phyloP scores from a whole-genome alignment of 176 grass and related monocot genomes.

The Rhynchospora pubera region DNA sequence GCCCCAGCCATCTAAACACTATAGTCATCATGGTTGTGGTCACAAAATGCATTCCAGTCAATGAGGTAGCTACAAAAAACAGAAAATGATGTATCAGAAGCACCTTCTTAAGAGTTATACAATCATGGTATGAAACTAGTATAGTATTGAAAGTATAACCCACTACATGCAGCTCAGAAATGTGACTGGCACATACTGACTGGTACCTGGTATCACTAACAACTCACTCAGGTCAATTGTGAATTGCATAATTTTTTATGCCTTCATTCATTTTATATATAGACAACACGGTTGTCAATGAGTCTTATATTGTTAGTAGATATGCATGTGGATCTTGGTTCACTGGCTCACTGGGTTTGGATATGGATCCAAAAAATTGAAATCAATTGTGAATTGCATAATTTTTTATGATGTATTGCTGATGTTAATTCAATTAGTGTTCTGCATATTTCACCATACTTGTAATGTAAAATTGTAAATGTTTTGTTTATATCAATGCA shows the following conservation, averaged over 20 bases:
- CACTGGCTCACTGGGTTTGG: neutral
- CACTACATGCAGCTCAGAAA: neutral
- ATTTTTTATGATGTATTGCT: neutral
- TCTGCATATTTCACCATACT: neutral
- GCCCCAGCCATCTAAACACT: conserved; percentile 68
- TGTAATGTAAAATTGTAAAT: neutral
- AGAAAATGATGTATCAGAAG: conserved; percentile 1
- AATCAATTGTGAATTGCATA: neutral
- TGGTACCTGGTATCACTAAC: neutral
- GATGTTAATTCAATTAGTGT: too few relatives aligned
- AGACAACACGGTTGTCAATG: neutral
- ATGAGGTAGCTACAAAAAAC: conserved; percentile 59
- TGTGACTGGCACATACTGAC: neutral
- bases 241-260: too few relatives aligned
- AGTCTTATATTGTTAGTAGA: neutral
- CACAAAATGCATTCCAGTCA: conserved; percentile 89
- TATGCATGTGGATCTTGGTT: neutral
- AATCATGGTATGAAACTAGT: neutral
- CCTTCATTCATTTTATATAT: neutral
- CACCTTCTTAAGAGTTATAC: neutral
- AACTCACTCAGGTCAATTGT: too few relatives aligned
- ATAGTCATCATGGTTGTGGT: conserved; percentile 87
- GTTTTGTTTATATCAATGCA: neutral
- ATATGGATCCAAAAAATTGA: conserved; percentile 1
- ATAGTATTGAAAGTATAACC: neutral